Base-by-base conservation (phyloP, 2,329 filamentous ascomycete genomes). In the Meredithiella fracta region DNA sequence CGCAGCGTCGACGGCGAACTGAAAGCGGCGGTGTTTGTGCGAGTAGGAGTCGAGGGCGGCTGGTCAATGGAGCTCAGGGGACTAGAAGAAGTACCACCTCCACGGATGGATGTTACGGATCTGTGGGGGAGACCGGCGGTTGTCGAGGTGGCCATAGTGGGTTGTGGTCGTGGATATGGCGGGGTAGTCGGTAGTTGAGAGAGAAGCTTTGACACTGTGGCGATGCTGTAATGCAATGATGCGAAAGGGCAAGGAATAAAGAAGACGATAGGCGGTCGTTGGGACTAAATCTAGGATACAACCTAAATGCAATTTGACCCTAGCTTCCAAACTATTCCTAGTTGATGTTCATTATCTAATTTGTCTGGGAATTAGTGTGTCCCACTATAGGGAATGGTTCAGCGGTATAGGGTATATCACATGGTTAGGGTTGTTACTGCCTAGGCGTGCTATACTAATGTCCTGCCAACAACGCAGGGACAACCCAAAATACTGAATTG, bases 1-100 rank as follows among this genome's bases (percentile, higher is more conserved):
- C 82, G 73, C 62, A 85, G 67, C 63, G 80, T 68, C 59, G 80
- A 77, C 61, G 80, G 72, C 49, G 78, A 77, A 61, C 79, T 73
- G 64, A 81, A 78, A 31, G 73, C 67, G 51, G 79, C 70, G 31
- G 80, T 65, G 62, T 78, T 68, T 63, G 71, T 66, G 60, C 77
- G 71, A 61, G 75, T 66, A 56, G 79, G 82, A 7, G 84, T 86
- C 22, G 53, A 29, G 15, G 58, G 47, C 31, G 52, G 61, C 80
- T 78, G 51, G 83, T 82, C 58, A 72, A 57, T 55, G 64, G 64
- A 66, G 68, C 51, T 65, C 23, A 15, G 23, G 31, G 50, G 11
- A 22, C 29, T 31, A 63, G 59, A 69, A 66, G 57, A 67, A 72
- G 52, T 82, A 73, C 60, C 55, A 44, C 51, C 59, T 49, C 51